Evolutionary conservation across 2,329 filamentous ascomycete species (phyloP).

Genomic region (Penicillium sp.): DNA sequence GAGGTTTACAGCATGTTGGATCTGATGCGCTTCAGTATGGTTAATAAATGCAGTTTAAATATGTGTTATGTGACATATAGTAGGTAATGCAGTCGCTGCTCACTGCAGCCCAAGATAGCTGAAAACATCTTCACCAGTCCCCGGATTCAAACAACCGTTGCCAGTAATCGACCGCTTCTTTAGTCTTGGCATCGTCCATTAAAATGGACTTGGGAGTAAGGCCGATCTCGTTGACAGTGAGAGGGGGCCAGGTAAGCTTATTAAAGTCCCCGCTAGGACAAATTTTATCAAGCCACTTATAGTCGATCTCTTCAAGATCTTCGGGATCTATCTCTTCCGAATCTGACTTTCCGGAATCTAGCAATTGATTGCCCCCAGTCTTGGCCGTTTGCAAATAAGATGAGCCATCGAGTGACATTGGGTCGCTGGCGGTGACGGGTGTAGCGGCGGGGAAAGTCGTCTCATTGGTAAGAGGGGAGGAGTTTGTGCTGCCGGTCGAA

Average conservation of each 20-base stretch:
- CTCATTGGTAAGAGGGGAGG: not conserved
- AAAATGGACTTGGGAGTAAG: not conserved
- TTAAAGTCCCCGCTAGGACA: not conserved
- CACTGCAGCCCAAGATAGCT: too few species aligned
- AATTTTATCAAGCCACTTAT: not conserved
- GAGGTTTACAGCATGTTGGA: too few species aligned
- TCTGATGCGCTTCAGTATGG: too few species aligned
- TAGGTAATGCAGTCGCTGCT: too few species aligned
- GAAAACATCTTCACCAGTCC: not conserved
- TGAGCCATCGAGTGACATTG: not conserved
- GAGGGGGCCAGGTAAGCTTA: not conserved
- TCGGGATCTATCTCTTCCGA: not conserved
- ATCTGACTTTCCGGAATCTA: not conserved
- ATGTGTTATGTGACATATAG: too few species aligned
- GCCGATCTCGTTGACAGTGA: not conserved
- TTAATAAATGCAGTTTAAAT: too few species aligned
- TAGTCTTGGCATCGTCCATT: not conserved
- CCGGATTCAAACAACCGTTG: not conserved
- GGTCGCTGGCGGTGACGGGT: not conserved
- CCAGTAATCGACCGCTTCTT: not conserved
- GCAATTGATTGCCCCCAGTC: too few species aligned
- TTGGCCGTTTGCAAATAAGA: not conserved
- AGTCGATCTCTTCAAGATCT: not conserved
- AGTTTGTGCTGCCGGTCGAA: not conserved
- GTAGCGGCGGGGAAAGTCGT: too few species aligned